Base-by-base conservation (phyloP, 2,329 filamentous ascomycete genomes). In the Microdochium paspali region DNA sequence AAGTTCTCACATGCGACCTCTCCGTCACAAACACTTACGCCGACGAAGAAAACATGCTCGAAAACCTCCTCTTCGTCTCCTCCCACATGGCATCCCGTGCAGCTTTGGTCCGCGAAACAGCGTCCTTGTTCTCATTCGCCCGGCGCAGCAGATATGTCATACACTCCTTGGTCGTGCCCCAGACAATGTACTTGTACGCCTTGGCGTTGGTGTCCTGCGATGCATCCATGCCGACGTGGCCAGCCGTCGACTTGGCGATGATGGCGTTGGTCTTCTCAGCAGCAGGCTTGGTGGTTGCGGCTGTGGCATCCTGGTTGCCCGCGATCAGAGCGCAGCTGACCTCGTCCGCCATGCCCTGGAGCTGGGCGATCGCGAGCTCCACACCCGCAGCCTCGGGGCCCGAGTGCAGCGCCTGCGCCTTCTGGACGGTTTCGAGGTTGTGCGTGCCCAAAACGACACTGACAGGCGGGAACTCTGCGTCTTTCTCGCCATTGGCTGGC, bases 321-420 rank as follows among this genome's bases (percentile, higher is more conserved):
- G 31, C 56, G 54, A 76, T 60, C 13, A 84, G 66, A 61, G 81
- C 78, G 60, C 79, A 83, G 62, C 84, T 89, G 46, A 97, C 82
- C 61, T 96, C 90, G 56, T 97, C 91, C 1, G 91, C 91, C 91
- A 97, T 97, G 35, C 91, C 90, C 70, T 91, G 86, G 1, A 96
- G 77, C 68, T 96, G 90, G 2, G 86, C 86, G 63, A 88, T 90
- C 1, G 72, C 69, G 2, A 77, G 63, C 40, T 76, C 70, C 2
- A 64, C 64, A 21, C 62, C 61, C 45, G 66, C 61, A 10, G 67
- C 64, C 26, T 65, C 71, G 6, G 66, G 58, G 47, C 63, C 57
- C 54, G 73, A 72, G 49, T 77, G 69, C 24, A 83, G 65, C 12
- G 66, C 68, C 23, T 75, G 74, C 13, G 77, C 77, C 44, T 68